These are phyloP conservation scores for Telopea speciosissima DNA, from an alignment of 177 flowering plant genomes.

Conservation along the genomic window DNA sequence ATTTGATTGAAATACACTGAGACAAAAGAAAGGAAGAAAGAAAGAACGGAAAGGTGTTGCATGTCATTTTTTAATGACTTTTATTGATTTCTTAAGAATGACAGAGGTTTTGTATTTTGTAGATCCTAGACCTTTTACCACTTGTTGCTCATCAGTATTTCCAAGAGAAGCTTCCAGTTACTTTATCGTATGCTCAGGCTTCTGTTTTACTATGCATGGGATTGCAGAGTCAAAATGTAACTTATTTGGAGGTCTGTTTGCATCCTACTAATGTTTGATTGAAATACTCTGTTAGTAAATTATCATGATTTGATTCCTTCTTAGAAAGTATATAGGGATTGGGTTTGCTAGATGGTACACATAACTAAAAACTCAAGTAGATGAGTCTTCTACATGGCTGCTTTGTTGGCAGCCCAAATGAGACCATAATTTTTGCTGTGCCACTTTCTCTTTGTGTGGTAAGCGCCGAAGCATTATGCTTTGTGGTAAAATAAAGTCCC, in stretches of 20 bases:
- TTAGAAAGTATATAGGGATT: background rate
- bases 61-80: background rate
- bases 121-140: constrained; percentile 56
- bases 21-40: background rate
- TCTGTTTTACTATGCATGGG: constrained; percentile 77
- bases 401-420: no score
- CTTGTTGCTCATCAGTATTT: constrained; percentile 58
- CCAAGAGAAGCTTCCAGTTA: constrained; percentile 63
- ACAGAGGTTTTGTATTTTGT: constrained; percentile 15
- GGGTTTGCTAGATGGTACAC: no score
- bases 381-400: no score
- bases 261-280: background rate
- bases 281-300: background rate
- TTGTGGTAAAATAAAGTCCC: no score
- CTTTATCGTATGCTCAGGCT: constrained; percentile 63
- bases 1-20: background rate
- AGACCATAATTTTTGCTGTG: no score
- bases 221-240: constrained; percentile 53
- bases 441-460: no score
- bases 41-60: background rate
- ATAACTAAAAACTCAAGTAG: no score
- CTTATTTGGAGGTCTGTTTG: constrained; percentile 55
- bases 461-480: no score
- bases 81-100: background rate
- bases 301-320: background rate